These are phyloP conservation scores for Suhomyces choctaworum DNA, from an alignment of 1,139 yeast species.

Conservation along the genomic window DNA sequence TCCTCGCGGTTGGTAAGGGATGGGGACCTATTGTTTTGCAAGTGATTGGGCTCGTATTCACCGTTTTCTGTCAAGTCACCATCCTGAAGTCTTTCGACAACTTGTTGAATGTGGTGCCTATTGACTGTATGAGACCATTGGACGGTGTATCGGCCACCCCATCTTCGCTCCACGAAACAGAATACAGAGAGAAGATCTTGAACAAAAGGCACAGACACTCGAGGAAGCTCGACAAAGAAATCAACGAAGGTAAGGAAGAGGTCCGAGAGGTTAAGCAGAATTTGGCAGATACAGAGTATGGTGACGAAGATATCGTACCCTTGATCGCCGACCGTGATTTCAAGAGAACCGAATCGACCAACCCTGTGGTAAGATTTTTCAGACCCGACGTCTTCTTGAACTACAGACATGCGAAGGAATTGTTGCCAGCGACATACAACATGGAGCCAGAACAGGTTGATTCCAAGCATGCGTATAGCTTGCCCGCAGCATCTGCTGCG, in stretches of 20 bases:
- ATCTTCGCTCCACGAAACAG: slow-evolving; percentile 31
- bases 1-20: slow-evolving; percentile 86
- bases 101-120: slow-evolving; percentile 58
- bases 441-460: slow-evolving; percentile 32
- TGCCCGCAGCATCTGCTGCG: slow-evolving; percentile 67
- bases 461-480: slow-evolving; percentile 53
- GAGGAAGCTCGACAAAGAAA: slow-evolving; percentile 16
- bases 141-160: slow-evolving; percentile 70
- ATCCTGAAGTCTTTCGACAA: slow-evolving; percentile 63
- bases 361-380: slow-evolving; percentile 48
- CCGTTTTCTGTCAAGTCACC: slow-evolving; percentile 64
- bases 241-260: slow-evolving; percentile 20
- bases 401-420: slow-evolving; percentile 52
- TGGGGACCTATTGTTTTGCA: slow-evolving; percentile 92
- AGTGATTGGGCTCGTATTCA: slow-evolving; percentile 60
- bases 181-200: slow-evolving; percentile 37
- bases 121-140: slow-evolving; percentile 67
- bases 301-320: slow-evolving; percentile 31
- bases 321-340: slow-evolving; percentile 57
- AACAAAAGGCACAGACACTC: slow-evolving; percentile 19
- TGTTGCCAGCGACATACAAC: slow-evolving; percentile 53
- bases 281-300: slow-evolving; percentile 17
- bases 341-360: slow-evolving; percentile 31
- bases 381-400: slow-evolving; percentile 67
- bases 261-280: slow-evolving; percentile 25